Percentiles rank a stretch among this genome's conserved stretches.
Evolutionary conservation across 1,284 basidiomycete genomes (phyloP).

Genomic region (Leccinum solheimii): DNA sequence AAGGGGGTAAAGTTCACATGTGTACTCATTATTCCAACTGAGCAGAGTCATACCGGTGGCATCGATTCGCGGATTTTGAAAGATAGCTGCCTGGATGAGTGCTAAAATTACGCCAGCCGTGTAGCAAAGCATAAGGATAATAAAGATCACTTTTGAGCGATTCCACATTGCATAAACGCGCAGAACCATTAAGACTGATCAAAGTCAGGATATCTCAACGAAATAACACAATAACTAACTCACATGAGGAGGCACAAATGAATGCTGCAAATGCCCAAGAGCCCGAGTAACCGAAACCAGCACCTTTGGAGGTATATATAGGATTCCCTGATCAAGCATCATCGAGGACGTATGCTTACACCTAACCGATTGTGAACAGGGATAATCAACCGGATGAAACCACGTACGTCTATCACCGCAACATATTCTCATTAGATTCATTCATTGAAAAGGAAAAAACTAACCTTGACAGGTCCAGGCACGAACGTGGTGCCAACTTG

Average conservation of each 20-base stretch:
- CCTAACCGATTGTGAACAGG: background rate
- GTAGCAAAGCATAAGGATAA: background rate
- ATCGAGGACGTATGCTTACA: background rate
- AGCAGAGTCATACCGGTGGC: background rate
- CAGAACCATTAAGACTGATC: background rate
- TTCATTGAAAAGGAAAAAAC: background rate
- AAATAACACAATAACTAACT: background rate
- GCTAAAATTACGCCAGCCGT: background rate
- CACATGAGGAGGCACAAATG: background rate
- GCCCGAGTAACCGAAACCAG: background rate
- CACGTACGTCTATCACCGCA: background rate
- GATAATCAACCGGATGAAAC: background rate
- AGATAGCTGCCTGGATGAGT: too few relatives aligned
- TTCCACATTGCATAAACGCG: background rate
- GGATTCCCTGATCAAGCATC: too few relatives aligned
- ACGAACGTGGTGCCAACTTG: background rate
- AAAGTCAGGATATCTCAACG: background rate
- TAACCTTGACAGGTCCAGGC: background rate
- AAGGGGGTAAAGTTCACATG: background rate
- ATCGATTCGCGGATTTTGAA: too few relatives aligned
- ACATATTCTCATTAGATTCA: background rate
- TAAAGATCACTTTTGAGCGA: background rate
- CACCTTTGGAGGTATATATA: background rate
- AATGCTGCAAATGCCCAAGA: background rate
- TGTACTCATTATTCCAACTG: background rate